Conservation (phyloP, 1,139 yeast species). For the Geotrichum carabidarum region DNA sequence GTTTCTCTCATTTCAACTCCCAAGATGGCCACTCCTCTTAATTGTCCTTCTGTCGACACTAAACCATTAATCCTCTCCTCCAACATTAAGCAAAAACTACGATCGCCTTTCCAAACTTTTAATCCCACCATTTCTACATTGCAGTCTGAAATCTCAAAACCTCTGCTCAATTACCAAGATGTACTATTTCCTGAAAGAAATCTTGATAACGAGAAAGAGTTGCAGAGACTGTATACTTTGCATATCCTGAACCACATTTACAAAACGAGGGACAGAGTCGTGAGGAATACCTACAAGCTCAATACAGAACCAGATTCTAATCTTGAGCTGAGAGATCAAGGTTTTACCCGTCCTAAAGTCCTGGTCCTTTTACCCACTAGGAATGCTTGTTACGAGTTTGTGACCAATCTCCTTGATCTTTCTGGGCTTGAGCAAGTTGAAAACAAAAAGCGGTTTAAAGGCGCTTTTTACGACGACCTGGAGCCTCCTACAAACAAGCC, state of each 20-base stretch:
- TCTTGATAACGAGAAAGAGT: conserved; percentile 42
- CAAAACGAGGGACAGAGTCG: conserved; percentile 76
- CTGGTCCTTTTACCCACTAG: conserved; percentile 80
- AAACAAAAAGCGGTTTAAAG: conserved; percentile 67
- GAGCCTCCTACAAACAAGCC: conserved; percentile 60
- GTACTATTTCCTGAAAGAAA: conserved; percentile 57
- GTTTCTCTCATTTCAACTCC: conserved; percentile 8
- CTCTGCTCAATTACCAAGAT: conserved; percentile 72
- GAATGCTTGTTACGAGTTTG: conserved; percentile 65
- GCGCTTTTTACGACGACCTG: conserved; percentile 57
- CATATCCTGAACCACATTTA: conserved; percentile 79
- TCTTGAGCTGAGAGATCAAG: conserved; percentile 79
- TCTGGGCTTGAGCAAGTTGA: conserved; percentile 73
- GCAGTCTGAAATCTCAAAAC: conserved; percentile 48
- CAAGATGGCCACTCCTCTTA: not conserved
- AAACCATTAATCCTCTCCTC: conserved; percentile 4
- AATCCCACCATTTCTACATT: conserved; percentile 35
- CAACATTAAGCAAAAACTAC: conserved; percentile 12
- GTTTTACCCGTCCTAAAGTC: conserved; percentile 90
- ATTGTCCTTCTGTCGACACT: conserved; percentile 1
- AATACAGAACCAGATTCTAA: conserved; percentile 44
- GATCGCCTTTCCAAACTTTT: conserved; percentile 17
- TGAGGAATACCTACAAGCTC: conserved; percentile 66
- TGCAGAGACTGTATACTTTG: conserved; percentile 59
- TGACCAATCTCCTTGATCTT: conserved; percentile 56